Evolutionary conservation across 192 early-diverging fungal species (phyloP).

Genomic region (Gaertneriomyces semiglobifer): DNA sequence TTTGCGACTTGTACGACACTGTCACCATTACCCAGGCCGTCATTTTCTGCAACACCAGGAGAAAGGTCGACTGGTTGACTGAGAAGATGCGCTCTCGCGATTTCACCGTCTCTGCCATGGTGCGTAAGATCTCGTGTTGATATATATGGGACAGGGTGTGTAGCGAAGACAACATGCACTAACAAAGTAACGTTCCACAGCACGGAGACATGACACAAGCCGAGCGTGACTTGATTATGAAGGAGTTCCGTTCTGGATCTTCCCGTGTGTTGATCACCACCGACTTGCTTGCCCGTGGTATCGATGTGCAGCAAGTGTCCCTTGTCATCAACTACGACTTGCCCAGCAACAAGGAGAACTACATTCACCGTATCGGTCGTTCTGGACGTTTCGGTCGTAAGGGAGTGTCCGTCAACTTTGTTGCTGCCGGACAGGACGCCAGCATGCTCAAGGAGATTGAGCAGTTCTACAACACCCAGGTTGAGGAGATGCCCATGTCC

Average conservation of each 20-base stretch:
- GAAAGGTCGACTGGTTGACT: slow-evolving; percentile 99
- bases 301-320: slow-evolving; percentile 99
- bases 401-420: slow-evolving; percentile 99
- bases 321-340: slow-evolving; percentile 99
- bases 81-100: slow-evolving; percentile 87
- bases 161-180: neutral
- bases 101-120: slow-evolving; percentile 95
- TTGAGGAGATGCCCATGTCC: slow-evolving; percentile 99
- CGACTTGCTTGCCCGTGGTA: slow-evolving; percentile 97
- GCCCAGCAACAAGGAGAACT: slow-evolving; percentile 96
- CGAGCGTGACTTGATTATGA: slow-evolving; percentile 97
- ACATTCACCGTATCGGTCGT: slow-evolving; percentile 99
- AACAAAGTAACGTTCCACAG: slow-evolving; percentile 19
- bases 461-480: slow-evolving; percentile 97
- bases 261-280: slow-evolving; percentile 98
- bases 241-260: slow-evolving; percentile 97
- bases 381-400: slow-evolving; percentile 99
- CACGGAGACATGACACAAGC: slow-evolving; percentile 98
- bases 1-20: slow-evolving; percentile 97
- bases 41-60: slow-evolving; percentile 99
- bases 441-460: slow-evolving; percentile 84
- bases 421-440: slow-evolving; percentile 86
- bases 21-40: slow-evolving; percentile 98
- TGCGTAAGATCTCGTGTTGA: neutral
- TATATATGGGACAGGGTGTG: neutral